phyloP scores from a whole-genome alignment of 2,329 filamentous ascomycete genomes.

The Sporothrix luriei region DNA sequence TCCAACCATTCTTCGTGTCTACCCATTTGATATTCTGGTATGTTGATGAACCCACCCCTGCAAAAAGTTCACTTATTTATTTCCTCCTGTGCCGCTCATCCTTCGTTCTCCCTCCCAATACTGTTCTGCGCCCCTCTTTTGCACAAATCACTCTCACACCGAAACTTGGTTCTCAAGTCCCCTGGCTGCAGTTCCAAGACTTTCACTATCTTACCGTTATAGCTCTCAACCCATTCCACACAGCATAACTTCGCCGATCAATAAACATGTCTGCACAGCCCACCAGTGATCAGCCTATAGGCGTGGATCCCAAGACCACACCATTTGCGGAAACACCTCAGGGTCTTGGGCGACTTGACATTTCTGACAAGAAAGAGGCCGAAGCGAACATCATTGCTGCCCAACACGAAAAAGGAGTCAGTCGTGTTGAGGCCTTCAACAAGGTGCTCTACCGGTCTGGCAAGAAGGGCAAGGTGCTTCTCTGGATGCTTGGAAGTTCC shows the following conservation, averaged over 20 bases:
- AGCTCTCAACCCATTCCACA: background rate
- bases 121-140: background rate
- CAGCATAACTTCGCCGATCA: background rate
- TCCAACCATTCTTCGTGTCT: background rate
- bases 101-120: no score
- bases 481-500: conserved; percentile 47
- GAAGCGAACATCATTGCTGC: conserved; percentile 39
- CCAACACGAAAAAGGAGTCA: conserved; percentile 40
- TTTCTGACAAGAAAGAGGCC: conserved; percentile 7
- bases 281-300: conserved; percentile 2
- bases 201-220: background rate
- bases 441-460: conserved; percentile 47
- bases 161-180: no score
- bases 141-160: background rate
- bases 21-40: background rate
- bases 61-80: conserved; percentile 13
- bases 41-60: background rate
- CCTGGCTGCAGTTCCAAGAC: no score
- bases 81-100: conserved; percentile 18
- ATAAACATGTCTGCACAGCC: conserved; percentile 20
- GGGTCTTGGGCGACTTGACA: background rate
- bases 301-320: conserved; percentile 34
- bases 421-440: conserved; percentile 47
- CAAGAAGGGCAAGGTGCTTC: conserved; percentile 36
- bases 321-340: background rate